Evolutionary conservation across 495 filamentous ascomycete species (phyloP), one percentile per base, ranked within the genome.

Genomic region (Friedmanniomyces simplex): DNA sequence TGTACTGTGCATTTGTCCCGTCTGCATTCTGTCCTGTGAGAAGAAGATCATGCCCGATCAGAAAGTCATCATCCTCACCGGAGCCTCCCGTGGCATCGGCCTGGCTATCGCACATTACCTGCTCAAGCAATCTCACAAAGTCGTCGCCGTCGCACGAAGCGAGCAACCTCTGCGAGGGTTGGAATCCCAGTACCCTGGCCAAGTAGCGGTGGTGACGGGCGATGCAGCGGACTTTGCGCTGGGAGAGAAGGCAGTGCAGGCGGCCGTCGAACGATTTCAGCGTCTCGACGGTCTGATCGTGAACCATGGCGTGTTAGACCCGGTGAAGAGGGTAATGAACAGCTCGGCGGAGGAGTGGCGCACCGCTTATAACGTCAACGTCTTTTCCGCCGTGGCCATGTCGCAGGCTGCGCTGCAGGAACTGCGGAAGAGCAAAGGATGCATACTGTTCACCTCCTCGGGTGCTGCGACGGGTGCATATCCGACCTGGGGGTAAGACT

Each of bases 261-360:
- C 81, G 7, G 82, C 89, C 0, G 50, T 86, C 5, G 72, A 77
- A 28, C 67, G 74, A 0, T 96, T 88, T 65, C 81, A 82, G n/a
- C 74, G 71, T 28, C 71, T 97, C 7, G 89, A 98, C 66, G 85
- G 84, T 0, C 66, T 98, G 43, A 81, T 96, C 20, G 71, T 98
- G 41, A 96, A 96, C 67, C 93, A 98, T 67, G 90, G 89, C 2
- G 76, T 84, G 8, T 69, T 98, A 36, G 78, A 81, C 20, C 89
- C 90, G 18, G 85, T 95, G n/a, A 80, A 79, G 22, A 83, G 79
- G 54, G 72, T 96, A 50, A 80, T 72, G 13, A 76, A 89, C 20
- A 73, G 77, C 7, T 76, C 79, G 50, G 61, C 78, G 0, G 78
- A 87, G 55, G 83, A 87, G 57, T 96, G 89, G 89, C 81, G 79